A percentile compares a stretch with the other conserved stretches of the same genome.
Conservation (phyloP, 768 basidiomycete species). For the Kwoniella europaea region DNA sequence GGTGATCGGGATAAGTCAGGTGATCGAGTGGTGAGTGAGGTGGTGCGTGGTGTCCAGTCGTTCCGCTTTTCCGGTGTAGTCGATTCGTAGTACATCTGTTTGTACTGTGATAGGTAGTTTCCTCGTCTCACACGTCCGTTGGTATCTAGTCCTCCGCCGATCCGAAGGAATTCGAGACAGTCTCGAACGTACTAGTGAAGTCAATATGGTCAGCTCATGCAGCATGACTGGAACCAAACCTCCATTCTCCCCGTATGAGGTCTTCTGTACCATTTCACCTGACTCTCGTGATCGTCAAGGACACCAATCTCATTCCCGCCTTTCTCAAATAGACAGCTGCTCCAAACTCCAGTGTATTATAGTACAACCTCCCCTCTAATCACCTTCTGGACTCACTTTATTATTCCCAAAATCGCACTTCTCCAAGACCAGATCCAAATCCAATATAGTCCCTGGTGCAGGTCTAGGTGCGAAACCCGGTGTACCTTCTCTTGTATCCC, state of each 20-base stretch:
- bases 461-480: constrained; percentile 87
- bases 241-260: too few species aligned
- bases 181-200: constrained; percentile 84
- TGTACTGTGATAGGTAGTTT: constrained; percentile 75
- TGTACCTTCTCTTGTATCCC: constrained; percentile 36
- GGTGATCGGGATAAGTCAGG: constrained; percentile 43
- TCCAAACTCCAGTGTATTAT: too few species aligned
- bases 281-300: too few species aligned
- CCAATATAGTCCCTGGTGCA: constrained; percentile 78
- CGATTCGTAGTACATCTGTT: constrained; percentile 82
- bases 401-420: constrained; percentile 86
- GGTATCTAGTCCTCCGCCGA: constrained; percentile 86
- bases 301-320: too few species aligned
- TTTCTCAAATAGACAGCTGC: too few species aligned
- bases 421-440: constrained; percentile 88
- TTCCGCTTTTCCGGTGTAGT: constrained; percentile 56
- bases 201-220: constrained; percentile 3
- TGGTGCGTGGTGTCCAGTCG: constrained; percentile 27
- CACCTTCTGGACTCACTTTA: constrained; percentile 52
- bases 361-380: too few species aligned
- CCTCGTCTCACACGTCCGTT: constrained; percentile 75
- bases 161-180: constrained; percentile 90
- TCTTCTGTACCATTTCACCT: too few species aligned
- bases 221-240: neutral
- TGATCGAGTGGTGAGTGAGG: constrained; percentile 25